These are phyloP conservation scores for Pythium pyrilobum DNA, from an alignment of 352 stramenopile species.

Conservation along the genomic window DNA sequence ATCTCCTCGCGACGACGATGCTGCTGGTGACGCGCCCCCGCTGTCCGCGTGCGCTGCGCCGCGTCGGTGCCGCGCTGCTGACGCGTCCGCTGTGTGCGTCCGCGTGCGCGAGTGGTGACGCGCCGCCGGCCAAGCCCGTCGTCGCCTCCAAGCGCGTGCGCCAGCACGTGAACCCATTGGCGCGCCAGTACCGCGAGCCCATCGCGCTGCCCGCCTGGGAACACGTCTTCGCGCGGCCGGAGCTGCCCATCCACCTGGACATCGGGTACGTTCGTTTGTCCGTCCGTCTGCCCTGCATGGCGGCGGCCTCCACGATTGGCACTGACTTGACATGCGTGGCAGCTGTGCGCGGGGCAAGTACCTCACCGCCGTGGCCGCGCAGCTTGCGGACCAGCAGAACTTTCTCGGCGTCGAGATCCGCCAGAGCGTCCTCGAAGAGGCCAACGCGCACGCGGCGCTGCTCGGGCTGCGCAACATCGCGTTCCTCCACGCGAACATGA, in stretches of 20 bases:
- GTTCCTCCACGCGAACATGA: conserved; percentile 85
- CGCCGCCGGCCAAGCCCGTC: not conserved
- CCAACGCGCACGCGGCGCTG: conserved; percentile 32
- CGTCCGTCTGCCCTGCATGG: not conserved
- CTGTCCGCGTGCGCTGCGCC: not conserved
- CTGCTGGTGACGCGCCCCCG: conserved; percentile 1
- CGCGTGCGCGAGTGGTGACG: not conserved
- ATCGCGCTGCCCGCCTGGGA: conserved; percentile 62
- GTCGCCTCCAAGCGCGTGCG: conserved; percentile 53
- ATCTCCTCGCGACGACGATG: not conserved
- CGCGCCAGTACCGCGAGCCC: conserved; percentile 53
- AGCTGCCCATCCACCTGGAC: conserved; percentile 73
- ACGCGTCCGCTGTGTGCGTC: not conserved
- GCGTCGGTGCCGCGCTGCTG: not conserved
- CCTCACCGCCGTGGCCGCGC: conserved; percentile 54
- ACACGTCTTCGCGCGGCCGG: conserved; percentile 33
- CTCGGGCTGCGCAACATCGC: conserved; percentile 56
- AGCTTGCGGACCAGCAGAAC: conserved; percentile 33
- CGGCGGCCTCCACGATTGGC: too few species aligned
- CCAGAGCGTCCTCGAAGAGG: conserved; percentile 65
- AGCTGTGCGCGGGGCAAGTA: conserved; percentile 66
- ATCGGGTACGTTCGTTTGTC: conserved; percentile 43
- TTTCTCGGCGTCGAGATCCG: conserved; percentile 86
- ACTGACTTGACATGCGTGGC: not conserved
- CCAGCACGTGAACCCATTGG: conserved; percentile 83